Conservation (phyloP, 148 eudicot species). For the Limonium bicolor region DNA sequence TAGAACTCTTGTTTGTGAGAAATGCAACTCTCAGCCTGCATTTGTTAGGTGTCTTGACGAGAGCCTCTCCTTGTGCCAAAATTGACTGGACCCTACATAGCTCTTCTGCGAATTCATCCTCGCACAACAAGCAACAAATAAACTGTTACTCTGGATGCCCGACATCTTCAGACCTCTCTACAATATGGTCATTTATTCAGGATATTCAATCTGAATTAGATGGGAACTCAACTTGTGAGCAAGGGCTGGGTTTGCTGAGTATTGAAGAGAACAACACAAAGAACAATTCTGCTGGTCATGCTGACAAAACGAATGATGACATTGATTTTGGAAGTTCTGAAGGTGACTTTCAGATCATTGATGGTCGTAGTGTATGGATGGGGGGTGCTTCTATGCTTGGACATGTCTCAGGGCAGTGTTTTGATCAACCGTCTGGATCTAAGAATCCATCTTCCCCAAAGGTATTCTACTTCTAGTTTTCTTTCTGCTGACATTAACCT, state of each 20-base stretch:
- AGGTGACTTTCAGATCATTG: slow-evolving; percentile 13
- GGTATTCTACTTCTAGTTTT: too few relatives aligned
- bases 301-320: slow-evolving; percentile 11
- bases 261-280: slow-evolving; percentile 23
- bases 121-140: slow-evolving; percentile 52
- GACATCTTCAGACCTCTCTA: slow-evolving; percentile 63
- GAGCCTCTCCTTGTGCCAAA: slow-evolving; percentile 57
- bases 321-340: slow-evolving; percentile 10
- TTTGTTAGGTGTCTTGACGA: slow-evolving; percentile 66
- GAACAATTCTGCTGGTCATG: slow-evolving; percentile 7
- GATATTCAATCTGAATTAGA: slow-evolving; percentile 20
- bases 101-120: slow-evolving; percentile 20
- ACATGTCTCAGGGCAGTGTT: slow-evolving; percentile 15
- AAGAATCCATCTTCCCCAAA: slow-evolving; percentile 26
- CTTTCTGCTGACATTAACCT: too few relatives aligned
- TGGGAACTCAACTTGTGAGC: slow-evolving; percentile 39
- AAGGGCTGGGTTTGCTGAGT: slow-evolving; percentile 45
- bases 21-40: slow-evolving; percentile 73
- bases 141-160: slow-evolving; percentile 82
- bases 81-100: slow-evolving; percentile 47
- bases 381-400: slow-evolving; percentile 28
- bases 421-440: slow-evolving; percentile 17
- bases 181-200: slow-evolving; percentile 62
- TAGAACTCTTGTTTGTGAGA: slow-evolving; percentile 76
- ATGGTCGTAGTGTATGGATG: slow-evolving; percentile 21